Conservation (phyloP, 164 flowering plant species). For the Amborella trichopoda region DNA sequence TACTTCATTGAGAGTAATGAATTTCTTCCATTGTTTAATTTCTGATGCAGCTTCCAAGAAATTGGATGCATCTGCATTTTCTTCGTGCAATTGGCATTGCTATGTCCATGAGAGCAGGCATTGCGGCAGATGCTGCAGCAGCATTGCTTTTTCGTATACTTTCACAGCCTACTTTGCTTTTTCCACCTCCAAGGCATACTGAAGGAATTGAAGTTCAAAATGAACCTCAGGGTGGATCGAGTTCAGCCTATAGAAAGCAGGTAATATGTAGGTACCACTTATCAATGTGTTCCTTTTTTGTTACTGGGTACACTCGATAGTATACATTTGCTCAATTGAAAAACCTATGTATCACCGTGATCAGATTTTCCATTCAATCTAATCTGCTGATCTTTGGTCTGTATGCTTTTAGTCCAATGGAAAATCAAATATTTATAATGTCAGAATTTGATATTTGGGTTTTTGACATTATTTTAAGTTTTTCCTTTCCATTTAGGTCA, state of each 20-base stretch:
- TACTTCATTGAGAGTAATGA: too few species aligned
- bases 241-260: slow-evolving; percentile 56
- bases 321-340: too few species aligned
- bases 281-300: not conserved
- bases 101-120: slow-evolving; percentile 94
- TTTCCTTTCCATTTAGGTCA: too few species aligned
- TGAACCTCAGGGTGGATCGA: slow-evolving; percentile 55
- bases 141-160: slow-evolving; percentile 89
- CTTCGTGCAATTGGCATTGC: slow-evolving; percentile 94
- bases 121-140: slow-evolving; percentile 98
- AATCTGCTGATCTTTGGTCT: too few species aligned
- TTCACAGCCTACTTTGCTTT: slow-evolving; percentile 92
- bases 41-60: slow-evolving; percentile 66
- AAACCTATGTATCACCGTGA: too few species aligned
- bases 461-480: too few species aligned
- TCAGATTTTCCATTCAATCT: too few species aligned
- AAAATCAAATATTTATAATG: too few species aligned
- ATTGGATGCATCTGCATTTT: slow-evolving; percentile 99
- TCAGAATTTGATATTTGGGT: too few species aligned
- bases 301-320: too few species aligned
- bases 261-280: slow-evolving; percentile 19
- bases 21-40: too few species aligned
- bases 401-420: too few species aligned
- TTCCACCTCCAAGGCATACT: slow-evolving; percentile 83
- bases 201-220: slow-evolving; percentile 80